phyloP scores from a whole-genome alignment of 495 filamentous ascomycete genomes.

The Darksidea phi region DNA sequence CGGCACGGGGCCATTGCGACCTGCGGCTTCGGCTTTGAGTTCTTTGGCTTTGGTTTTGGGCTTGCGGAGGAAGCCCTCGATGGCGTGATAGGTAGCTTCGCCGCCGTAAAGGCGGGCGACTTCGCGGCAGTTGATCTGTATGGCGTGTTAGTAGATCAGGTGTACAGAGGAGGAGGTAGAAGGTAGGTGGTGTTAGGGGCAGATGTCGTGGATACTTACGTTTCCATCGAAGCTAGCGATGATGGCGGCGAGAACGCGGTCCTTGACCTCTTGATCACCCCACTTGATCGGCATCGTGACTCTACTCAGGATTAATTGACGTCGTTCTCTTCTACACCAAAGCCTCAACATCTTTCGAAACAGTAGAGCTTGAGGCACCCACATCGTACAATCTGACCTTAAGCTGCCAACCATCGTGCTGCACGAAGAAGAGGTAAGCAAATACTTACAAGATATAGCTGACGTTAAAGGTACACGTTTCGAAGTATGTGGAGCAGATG shows the following conservation, averaged over 20 bases:
- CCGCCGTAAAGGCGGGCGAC: constrained; percentile 30
- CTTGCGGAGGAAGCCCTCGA: constrained; percentile 20
- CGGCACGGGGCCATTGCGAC: neutral
- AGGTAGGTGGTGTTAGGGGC: neutral
- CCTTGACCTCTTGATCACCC: constrained; percentile 9
- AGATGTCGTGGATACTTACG: constrained; percentile 11
- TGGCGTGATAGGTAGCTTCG: constrained; percentile 30
- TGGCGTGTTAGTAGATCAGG: too few species aligned
- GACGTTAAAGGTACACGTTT: too few species aligned
- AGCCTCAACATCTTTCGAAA: too few species aligned
- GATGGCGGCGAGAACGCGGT: constrained; percentile 31
- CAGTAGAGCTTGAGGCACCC: too few species aligned
- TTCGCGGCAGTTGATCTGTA: constrained; percentile 30
- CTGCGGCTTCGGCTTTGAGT: constrained; percentile 11
- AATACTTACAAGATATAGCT: too few species aligned
- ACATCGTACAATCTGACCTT: too few species aligned
- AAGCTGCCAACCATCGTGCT: too few species aligned
- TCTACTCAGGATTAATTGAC: neutral
- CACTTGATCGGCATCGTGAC: constrained; percentile 29
- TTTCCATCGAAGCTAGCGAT: constrained; percentile 17
- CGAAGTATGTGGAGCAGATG: too few species aligned
- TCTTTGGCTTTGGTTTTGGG: constrained; percentile 21
- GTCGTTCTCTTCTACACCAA: too few species aligned
- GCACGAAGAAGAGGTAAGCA: too few species aligned
- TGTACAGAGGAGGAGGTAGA: too few species aligned